A percentile compares a stretch with the other conserved stretches of the same genome.
These are phyloP conservation scores for Wallacemonas sp. DNA, from an alignment of 208 protist genomes.

Conservation along the genomic window DNA sequence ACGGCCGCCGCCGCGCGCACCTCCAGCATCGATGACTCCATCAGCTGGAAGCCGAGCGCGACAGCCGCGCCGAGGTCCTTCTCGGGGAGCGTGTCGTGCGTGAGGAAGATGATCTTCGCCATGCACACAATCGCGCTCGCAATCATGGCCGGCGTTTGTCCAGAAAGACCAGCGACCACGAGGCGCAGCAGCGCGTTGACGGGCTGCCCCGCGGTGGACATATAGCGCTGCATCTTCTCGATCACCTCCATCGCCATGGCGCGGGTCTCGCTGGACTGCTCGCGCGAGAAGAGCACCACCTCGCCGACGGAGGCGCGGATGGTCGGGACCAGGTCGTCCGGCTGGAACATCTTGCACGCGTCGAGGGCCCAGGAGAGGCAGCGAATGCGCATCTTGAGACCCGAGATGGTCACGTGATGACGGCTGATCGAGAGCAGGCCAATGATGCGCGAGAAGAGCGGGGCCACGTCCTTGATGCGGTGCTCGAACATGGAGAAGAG, in stretches of 20 bases:
- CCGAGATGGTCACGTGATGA: slow-evolving; percentile 80
- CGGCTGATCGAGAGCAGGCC: slow-evolving; percentile 75
- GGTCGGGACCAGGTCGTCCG: slow-evolving; percentile 55
- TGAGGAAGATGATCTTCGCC: slow-evolving; percentile 82
- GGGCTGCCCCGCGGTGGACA: slow-evolving; percentile 50
- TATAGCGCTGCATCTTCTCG: slow-evolving; percentile 88
- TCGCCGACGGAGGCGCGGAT: slow-evolving; percentile 68
- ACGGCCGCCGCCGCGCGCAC: slow-evolving; percentile 74
- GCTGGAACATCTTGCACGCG: slow-evolving; percentile 88
- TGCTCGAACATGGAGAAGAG: slow-evolving; percentile 86
- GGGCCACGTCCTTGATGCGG: slow-evolving; percentile 77
- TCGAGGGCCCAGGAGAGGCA: slow-evolving; percentile 87
- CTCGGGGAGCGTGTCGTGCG: slow-evolving; percentile 61
- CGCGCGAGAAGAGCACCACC: slow-evolving; percentile 76
- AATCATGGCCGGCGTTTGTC: slow-evolving; percentile 76
- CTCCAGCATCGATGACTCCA: slow-evolving; percentile 68
- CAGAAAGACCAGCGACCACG: slow-evolving; percentile 75
- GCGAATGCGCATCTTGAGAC: slow-evolving; percentile 86
- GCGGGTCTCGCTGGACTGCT: slow-evolving; percentile 80
- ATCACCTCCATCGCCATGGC: slow-evolving; percentile 82
- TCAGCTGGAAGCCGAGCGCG: slow-evolving; percentile 71
- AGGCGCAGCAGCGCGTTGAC: slow-evolving; percentile 74
- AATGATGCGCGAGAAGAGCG: slow-evolving; percentile 65
- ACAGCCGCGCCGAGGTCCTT: slow-evolving; percentile 64
- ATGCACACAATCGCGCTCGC: slow-evolving; percentile 82